Conservation (phyloP, 495 filamentous ascomycete species). For the Apiosordaria backusii region DNA sequence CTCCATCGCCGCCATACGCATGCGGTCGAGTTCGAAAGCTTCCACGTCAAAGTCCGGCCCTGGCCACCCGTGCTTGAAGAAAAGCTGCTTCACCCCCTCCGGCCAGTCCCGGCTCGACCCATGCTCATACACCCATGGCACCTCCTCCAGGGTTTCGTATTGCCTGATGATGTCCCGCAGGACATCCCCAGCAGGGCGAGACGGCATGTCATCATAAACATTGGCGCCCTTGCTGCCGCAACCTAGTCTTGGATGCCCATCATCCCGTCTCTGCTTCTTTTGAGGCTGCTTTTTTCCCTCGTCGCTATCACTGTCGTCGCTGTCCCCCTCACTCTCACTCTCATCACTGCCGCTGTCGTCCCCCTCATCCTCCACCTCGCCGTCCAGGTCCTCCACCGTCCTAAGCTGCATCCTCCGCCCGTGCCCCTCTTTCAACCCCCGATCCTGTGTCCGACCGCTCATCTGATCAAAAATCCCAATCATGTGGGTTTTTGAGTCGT, state of each 20-base stretch:
- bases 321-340: not conserved
- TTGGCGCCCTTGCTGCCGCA: not conserved
- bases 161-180: constrained; percentile 21
- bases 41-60: constrained; percentile 16
- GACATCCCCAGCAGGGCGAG: constrained; percentile 21
- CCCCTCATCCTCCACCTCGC: not conserved
- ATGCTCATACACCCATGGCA: constrained; percentile 7
- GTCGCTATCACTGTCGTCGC: not conserved
- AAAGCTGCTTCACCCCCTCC: constrained; percentile 2
- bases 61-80: constrained; percentile 21
- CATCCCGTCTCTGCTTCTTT: not conserved
- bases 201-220: constrained; percentile 13
- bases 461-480: constrained; percentile 24
- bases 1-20: not conserved
- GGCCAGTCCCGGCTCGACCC: not conserved
- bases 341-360: not conserved
- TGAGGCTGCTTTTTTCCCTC: not conserved
- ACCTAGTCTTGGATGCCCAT: not conserved
- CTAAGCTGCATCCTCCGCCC: not conserved
- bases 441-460: constrained; percentile 9
- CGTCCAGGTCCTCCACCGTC: not conserved
- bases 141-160: constrained; percentile 11
- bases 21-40: constrained; percentile 5
- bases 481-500: constrained; percentile 20
- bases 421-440: not conserved